Evolutionary conservation across 345 rosid genomes (phyloP).

Genomic region (Clausena lansium): DNA sequence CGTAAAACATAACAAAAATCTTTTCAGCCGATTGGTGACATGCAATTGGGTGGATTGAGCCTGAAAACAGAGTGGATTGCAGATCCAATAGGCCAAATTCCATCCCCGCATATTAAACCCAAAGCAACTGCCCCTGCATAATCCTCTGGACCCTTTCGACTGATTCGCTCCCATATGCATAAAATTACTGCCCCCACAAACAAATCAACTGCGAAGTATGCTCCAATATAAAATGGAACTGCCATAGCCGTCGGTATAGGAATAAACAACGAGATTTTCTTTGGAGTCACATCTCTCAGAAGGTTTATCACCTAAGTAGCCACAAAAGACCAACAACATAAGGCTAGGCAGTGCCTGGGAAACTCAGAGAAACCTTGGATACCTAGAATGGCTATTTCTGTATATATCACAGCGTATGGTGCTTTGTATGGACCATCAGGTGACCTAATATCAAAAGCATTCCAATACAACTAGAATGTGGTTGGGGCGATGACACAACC

Average conservation of each 20-base stretch:
- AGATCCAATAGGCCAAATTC: conserved; percentile 84
- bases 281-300: conserved; percentile 64
- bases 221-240: conserved; percentile 83
- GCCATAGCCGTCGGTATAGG: conserved; percentile 97
- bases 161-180: conserved; percentile 68
- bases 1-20: too few species aligned
- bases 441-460: conserved; percentile 79
- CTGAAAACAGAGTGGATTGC: conserved; percentile 77
- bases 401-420: conserved; percentile 80
- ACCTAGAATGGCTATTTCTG: conserved; percentile 89
- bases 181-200: conserved; percentile 77
- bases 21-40: too few species aligned
- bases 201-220: conserved; percentile 90
- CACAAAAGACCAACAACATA: conserved; percentile 66
- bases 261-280: conserved; percentile 65
- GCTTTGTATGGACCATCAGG: conserved; percentile 89
- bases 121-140: neutral
- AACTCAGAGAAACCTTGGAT: conserved; percentile 74
- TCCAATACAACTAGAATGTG: conserved; percentile 88
- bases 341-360: conserved; percentile 73
- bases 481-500: conserved; percentile 90
- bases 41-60: too few species aligned
- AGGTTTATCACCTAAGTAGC: conserved; percentile 67
- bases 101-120: conserved; percentile 28
- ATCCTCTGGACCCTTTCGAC: conserved; percentile 51